Percentiles rank a stretch among this genome's conserved stretches.
These are phyloP conservation scores for Colletotrichum spinosum DNA, from an alignment of 2,329 filamentous ascomycete species.

Conservation along the genomic window DNA sequence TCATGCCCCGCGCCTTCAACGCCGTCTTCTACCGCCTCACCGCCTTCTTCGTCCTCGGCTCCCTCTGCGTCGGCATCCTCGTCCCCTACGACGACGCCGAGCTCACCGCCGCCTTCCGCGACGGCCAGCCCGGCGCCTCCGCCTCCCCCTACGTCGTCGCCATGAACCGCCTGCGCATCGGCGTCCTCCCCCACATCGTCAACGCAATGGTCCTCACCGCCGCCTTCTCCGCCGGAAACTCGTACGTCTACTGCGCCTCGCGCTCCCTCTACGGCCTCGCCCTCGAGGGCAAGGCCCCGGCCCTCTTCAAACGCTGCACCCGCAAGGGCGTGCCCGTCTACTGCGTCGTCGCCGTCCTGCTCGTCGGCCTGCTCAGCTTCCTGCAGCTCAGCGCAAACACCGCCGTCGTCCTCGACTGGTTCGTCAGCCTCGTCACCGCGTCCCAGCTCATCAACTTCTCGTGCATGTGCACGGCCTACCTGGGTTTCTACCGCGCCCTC, in stretches of 20 bases:
- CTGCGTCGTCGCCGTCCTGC: slow-evolving; percentile 74
- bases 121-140: slow-evolving; percentile 73
- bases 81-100: slow-evolving; percentile 76
- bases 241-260: slow-evolving; percentile 72
- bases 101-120: slow-evolving; percentile 69
- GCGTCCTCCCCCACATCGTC: slow-evolving; percentile 75
- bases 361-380: slow-evolving; percentile 78
- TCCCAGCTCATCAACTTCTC: slow-evolving; percentile 81
- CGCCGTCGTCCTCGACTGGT: slow-evolving; percentile 78
- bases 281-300: slow-evolving; percentile 74
- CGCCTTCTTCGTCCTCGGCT: slow-evolving; percentile 80
- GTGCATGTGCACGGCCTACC: slow-evolving; percentile 76
- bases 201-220: slow-evolving; percentile 79
- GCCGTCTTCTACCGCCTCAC: slow-evolving; percentile 84
- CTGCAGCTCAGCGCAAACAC: slow-evolving; percentile 75
- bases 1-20: slow-evolving; percentile 81
- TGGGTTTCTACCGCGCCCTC: slow-evolving; percentile 78
- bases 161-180: slow-evolving; percentile 74
- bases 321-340: slow-evolving; percentile 78
- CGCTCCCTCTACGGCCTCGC: slow-evolving; percentile 76
- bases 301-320: slow-evolving; percentile 70
- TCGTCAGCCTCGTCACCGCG: slow-evolving; percentile 76
- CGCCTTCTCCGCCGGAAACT: slow-evolving; percentile 76
- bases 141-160: slow-evolving; percentile 76
- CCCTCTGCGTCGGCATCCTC: slow-evolving; percentile 77